Base-by-base conservation (phyloP, 2,329 filamentous ascomycete species). In the Bipolaris bicolor region DNA sequence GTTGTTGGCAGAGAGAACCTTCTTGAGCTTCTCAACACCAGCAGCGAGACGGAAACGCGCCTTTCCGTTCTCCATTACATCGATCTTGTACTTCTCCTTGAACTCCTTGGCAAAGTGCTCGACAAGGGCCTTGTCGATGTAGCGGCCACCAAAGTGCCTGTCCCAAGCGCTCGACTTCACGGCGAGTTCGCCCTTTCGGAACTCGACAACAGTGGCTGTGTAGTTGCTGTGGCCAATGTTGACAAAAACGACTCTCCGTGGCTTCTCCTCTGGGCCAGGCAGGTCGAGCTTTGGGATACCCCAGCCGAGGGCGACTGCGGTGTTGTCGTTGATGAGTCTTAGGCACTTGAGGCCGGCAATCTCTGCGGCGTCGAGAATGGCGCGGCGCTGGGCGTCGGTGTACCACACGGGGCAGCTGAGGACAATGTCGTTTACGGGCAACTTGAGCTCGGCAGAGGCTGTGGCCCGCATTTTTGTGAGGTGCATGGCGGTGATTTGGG, bases 271-370 rank as follows among this genome's bases (percentile, higher is more conserved):
- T 40, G 89, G 84, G 26, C 83, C 82, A 56, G 93, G 95, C 33
- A 99, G 88, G 78, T 99, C 95, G 61, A 93, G 85, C 85, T 99
- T 98, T 72, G 95, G 97, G 82, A 99, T 98, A 77, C 95, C 95
- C 78, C 92, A 99, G 65, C 95, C 95, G 44, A 99, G 88, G 62
- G 95, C 95, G 63, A 93, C 92, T 59, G 95, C 95, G 49, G 95
- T 98, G 67, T 92, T 97, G 81, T 98, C 95, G 82, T 99, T 99
- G 84, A 99, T 96, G 63, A 99, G 84, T 60, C 95, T 88, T 64
- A 99, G 88, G 37, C 93, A 84, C 82, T 96, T 97, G 72, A 99
- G 85, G 60, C 93, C 94, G 57, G 94, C 92, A 70, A 99, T 91
- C 76, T 98, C 93, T 69, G 92, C 87, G 57, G 95, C 94, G 75